Evolutionary conservation across 176 grass and related monocot genomes (phyloP).

Genomic region (Hyparrhenia diplandra): DNA sequence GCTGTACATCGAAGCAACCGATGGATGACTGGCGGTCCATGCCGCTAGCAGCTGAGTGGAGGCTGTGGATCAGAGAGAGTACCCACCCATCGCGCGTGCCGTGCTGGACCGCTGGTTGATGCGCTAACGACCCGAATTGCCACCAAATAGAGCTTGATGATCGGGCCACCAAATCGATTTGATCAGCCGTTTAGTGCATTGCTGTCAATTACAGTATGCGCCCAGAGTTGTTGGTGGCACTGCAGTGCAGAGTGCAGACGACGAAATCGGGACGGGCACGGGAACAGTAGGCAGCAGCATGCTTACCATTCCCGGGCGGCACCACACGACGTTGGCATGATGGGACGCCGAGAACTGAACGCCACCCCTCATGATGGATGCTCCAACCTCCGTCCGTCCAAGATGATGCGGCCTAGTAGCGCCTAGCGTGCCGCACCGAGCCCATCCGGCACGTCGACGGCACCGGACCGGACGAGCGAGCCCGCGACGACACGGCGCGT

Average conservation of each 20-base stretch:
- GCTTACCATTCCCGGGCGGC: background rate
- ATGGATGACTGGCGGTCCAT: background rate
- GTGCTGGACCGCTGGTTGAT: background rate
- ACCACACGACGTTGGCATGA: background rate
- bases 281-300: background rate
- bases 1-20: background rate
- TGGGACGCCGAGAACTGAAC: conserved; percentile 1
- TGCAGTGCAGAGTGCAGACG: background rate
- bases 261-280: background rate
- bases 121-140: background rate
- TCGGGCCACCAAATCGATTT: background rate
- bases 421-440: background rate
- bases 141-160: background rate
- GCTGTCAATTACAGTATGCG: background rate
- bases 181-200: background rate
- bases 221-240: background rate
- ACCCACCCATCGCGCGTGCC: background rate
- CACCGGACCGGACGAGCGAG: background rate
- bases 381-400: background rate
- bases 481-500: background rate
- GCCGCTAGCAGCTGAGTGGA: background rate
- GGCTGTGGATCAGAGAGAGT: background rate
- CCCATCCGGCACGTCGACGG: background rate
- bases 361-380: background rate
- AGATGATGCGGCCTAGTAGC: background rate